These are phyloP conservation scores for Leccinum disarticulatum DNA, from an alignment of 768 basidiomycete genomes.

Conservation along the genomic window DNA sequence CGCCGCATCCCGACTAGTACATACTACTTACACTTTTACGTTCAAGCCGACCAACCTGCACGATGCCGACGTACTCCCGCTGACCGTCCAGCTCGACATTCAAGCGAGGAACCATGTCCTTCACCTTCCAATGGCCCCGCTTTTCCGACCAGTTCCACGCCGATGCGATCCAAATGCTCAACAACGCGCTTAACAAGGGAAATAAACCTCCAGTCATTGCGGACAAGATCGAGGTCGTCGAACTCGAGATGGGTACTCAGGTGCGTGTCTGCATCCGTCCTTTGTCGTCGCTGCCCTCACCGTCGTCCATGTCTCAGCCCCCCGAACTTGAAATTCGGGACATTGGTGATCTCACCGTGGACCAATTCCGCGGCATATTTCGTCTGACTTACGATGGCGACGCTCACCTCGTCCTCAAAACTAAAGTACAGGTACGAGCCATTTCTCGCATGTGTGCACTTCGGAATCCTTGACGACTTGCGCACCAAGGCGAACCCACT, in stretches of 20 bases:
- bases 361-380: constrained; percentile 97
- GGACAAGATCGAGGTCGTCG: constrained; percentile 96
- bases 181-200: constrained; percentile 95
- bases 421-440: constrained; percentile 81
- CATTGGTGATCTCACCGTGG: constrained; percentile 93
- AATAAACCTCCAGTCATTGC: constrained; percentile 97
- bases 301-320: constrained; percentile 52
- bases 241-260: constrained; percentile 98
- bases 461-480: constrained; percentile 8
- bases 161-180: constrained; percentile 96
- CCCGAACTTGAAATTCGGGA: constrained; percentile 97
- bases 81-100: constrained; percentile 5
- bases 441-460: not conserved
- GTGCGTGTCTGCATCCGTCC: constrained; percentile 40
- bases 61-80: constrained; percentile 19
- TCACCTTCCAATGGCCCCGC: constrained; percentile 94
- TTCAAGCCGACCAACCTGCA: constrained; percentile 13
- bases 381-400: constrained; percentile 93
- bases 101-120: constrained; percentile 56
- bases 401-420: constrained; percentile 81
- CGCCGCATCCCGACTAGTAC: not conserved
- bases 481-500: constrained; percentile 82
- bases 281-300: constrained; percentile 1
- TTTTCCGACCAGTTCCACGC: constrained; percentile 97
- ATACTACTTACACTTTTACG: constrained; percentile 8